Evolutionary conservation across 2,329 filamentous ascomycete species (phyloP), one percentile per base, ranked within the genome.

Genomic region (Leptographium galeiforme): DNA sequence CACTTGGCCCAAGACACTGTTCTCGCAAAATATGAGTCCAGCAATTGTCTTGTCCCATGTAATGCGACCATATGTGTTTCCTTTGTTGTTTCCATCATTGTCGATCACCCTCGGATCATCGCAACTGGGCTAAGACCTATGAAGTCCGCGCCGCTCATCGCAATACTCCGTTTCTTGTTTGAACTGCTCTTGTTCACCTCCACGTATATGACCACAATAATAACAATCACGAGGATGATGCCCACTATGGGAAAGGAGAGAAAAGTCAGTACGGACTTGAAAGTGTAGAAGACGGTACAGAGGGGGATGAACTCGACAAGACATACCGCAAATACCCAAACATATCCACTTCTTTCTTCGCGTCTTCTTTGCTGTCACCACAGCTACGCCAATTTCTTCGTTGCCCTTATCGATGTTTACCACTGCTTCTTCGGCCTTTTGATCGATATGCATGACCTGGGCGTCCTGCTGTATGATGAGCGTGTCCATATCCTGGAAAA

Each of bases 331-430:
- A 63, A 96, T 88, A 63, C 84, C 82, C 61, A 95, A 71, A 75
- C 89, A 95, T 67, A 87, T 90, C 90, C 89, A 96, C 85, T 96
- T 96, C 89, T 94, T 95, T 73, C 82, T 87, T 61, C 87, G 79
- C 50, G 85, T 87, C 61, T 81, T 79, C 66, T 85, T 77, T 10
- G 91, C 91, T 61, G 87, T 95, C 57, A 78, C 76, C 57, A 95
- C 86, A 13, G 90, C 90, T n/a, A 78, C 79, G 41, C 77, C 82
- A 56, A 97, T 86, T 68, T 96, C 82, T 58, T 81, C 78, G 64
- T 93, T 96, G 59, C 85, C 91, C 67, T 93, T 85, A 63, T 85
- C 81, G 48, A 96, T 79, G 67, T 97, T 87, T 55, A 85, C 82
- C 49, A 87, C 81, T 41, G 93, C 86, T 64, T 95, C 86, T 68